These are phyloP conservation scores for Dillenia turbinata DNA, from an alignment of 164 flowering plant genomes.

Conservation along the genomic window DNA sequence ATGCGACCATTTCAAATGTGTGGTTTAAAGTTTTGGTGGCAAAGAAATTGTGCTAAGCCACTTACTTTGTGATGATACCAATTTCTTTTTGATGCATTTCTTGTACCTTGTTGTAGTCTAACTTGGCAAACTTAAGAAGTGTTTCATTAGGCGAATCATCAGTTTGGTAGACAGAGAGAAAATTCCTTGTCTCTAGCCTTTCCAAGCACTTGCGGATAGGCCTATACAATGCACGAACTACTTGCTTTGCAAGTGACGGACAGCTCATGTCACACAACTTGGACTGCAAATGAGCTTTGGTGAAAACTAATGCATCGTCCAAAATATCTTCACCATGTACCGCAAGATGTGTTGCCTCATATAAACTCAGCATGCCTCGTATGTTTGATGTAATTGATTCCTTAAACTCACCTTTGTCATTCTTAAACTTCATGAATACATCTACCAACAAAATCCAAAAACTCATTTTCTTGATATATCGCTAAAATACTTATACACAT, in stretches of 20 bases:
- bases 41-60: too few relatives aligned
- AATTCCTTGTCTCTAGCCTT: slow-evolving; percentile 27
- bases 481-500: too few relatives aligned
- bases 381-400: slow-evolving; percentile 20
- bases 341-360: slow-evolving; percentile 42
- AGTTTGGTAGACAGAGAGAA: slow-evolving; percentile 17
- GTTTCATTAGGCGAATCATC: slow-evolving; percentile 16
- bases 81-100: slow-evolving; percentile 35
- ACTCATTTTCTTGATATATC: background rate
- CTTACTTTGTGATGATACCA: slow-evolving; percentile 26
- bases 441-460: slow-evolving; percentile 16
- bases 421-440: slow-evolving; percentile 36
- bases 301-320: slow-evolving; percentile 40
- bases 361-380: slow-evolving; percentile 40
- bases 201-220: slow-evolving; percentile 30
- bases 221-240: slow-evolving; percentile 25
- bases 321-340: slow-evolving; percentile 46
- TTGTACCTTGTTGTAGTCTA: slow-evolving; percentile 54
- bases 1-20: too few relatives aligned
- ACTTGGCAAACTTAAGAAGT: slow-evolving; percentile 39
- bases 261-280: background rate
- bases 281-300: slow-evolving; percentile 22
- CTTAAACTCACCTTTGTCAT: slow-evolving; percentile 31
- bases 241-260: slow-evolving; percentile 17
- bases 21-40: too few relatives aligned